Percentiles rank a stretch among this genome's conserved stretches.
Conservation (phyloP, 1,284 basidiomycete genomes). For the Veloboletus limbatus region DNA sequence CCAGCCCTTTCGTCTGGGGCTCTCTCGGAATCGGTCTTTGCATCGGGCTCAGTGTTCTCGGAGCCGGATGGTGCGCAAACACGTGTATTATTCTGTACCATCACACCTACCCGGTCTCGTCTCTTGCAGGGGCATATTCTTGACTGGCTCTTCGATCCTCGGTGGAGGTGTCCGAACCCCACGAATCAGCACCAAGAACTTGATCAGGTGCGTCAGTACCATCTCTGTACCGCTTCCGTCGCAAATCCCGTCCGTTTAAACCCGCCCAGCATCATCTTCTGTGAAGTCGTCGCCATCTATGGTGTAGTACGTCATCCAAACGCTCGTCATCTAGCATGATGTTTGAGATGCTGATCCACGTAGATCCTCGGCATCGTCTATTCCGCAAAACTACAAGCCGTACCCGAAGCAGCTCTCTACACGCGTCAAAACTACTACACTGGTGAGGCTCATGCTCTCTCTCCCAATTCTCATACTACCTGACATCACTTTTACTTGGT, state of each 20-base stretch:
- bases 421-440: constrained; percentile 88
- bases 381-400: constrained; percentile 69
- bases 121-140: constrained; percentile 86
- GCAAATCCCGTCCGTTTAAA: too few species aligned
- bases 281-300: constrained; percentile 97
- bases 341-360: too few species aligned
- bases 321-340: too few species aligned
- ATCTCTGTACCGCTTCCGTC: not conserved
- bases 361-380: constrained; percentile 95
- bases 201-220: constrained; percentile 72
- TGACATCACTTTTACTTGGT: too few species aligned
- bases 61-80: constrained; percentile 84
- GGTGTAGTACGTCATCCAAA: constrained; percentile 69
- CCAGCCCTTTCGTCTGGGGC: constrained; percentile 93
- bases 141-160: constrained; percentile 92
- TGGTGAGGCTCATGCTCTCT: constrained; percentile 54
- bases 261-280: constrained; percentile 89
- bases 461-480: too few species aligned
- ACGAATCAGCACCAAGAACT: constrained; percentile 94
- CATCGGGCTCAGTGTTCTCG: constrained; percentile 90
- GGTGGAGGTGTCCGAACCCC: constrained; percentile 95
- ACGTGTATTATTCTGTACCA: too few species aligned
- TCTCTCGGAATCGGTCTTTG: constrained; percentile 89
- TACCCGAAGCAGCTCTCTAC: constrained; percentile 66
- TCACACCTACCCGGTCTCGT: too few species aligned